phyloP scores from a whole-genome alignment of 331 rosid species.

The Malus hybrid region DNA sequence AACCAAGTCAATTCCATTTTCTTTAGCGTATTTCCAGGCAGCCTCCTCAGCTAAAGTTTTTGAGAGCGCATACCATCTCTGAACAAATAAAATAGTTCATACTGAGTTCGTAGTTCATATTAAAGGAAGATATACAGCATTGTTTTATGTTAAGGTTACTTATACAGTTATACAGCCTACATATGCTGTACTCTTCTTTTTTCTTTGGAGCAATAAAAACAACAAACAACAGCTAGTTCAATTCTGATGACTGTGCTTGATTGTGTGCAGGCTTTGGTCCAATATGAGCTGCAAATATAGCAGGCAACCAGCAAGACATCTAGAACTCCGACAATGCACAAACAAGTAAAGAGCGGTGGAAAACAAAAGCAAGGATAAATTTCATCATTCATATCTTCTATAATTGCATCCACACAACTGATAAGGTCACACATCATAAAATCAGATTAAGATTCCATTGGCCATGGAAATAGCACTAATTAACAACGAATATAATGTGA shows the following conservation, averaged over 20 bases:
- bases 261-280: neutral
- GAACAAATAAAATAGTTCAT: neutral
- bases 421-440: neutral
- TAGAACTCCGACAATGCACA: neutral
- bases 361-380: neutral
- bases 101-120: neutral
- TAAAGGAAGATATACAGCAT: too few species aligned
- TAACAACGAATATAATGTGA: neutral
- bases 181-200: too few species aligned
- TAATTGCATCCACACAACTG: neutral
- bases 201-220: too few species aligned
- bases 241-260: too few species aligned
- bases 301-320: neutral
- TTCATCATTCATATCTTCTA: neutral
- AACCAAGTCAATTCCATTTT: slow-evolving; percentile 5
- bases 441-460: too few species aligned
- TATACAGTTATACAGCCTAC: neutral
- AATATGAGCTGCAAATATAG: neutral
- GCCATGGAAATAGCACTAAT: neutral
- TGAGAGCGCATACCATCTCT: slow-evolving; percentile 9
- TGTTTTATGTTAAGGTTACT: too few species aligned
- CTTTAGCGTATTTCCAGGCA: slow-evolving; percentile 8
- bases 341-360: neutral
- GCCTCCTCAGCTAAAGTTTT: slow-evolving; percentile 22
- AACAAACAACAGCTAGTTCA: too few species aligned